Conservation (phyloP, 495 filamentous ascomycete genomes). For the Melanomma pulvis-pyrius region DNA sequence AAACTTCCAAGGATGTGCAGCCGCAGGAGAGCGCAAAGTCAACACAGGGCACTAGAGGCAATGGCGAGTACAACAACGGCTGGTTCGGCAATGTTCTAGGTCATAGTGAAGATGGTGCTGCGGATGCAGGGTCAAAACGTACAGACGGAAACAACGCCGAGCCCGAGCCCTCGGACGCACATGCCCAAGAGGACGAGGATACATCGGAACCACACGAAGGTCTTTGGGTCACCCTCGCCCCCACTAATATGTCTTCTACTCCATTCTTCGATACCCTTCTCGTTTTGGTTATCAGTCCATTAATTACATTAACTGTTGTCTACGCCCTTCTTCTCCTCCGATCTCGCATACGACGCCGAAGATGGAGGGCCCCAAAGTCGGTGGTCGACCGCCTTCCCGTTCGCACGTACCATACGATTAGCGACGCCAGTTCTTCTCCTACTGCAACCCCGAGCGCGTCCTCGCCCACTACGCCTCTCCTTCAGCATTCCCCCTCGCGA, state of each 20-base stretch:
- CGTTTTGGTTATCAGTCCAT: constrained; percentile 87
- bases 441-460: constrained; percentile 59
- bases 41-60: too few species aligned
- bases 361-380: constrained; percentile 95
- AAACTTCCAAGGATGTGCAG: constrained; percentile 31
- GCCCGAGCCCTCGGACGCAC: neutral
- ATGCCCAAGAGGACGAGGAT: constrained; percentile 16
- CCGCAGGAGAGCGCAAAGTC: constrained; percentile 27
- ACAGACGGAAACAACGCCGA: neutral
- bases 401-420: constrained; percentile 87
- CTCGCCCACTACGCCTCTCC: constrained; percentile 75
- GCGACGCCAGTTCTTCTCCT: constrained; percentile 59
- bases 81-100: constrained; percentile 28
- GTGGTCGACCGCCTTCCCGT: constrained; percentile 95
- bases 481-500: constrained; percentile 45
- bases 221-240: constrained; percentile 93
- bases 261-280: constrained; percentile 96
- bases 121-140: constrained; percentile 2
- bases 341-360: constrained; percentile 81
- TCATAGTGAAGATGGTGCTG: constrained; percentile 11
- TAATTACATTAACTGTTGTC: constrained; percentile 89
- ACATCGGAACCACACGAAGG: constrained; percentile 66
- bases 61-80: too few species aligned
- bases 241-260: constrained; percentile 84
- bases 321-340: constrained; percentile 87